Conservation (phyloP, 768 basidiomycete genomes). For the Tubosaeta brunneosetosa region DNA sequence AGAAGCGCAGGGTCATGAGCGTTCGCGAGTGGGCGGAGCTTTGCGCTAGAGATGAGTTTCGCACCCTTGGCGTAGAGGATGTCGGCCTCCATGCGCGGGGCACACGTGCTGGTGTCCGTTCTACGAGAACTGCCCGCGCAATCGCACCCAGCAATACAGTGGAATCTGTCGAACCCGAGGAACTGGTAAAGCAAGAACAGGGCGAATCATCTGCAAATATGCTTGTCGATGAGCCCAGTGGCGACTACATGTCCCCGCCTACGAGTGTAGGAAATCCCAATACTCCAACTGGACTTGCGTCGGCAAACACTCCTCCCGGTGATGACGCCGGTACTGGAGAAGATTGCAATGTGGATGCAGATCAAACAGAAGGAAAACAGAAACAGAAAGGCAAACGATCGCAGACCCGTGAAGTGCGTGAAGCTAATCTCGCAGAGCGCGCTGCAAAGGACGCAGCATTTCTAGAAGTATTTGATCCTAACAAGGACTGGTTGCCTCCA, state of each 20-base stretch:
- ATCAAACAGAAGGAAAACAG: slow-evolving; percentile 31
- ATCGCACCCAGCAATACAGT: slow-evolving; percentile 35
- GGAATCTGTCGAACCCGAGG: slow-evolving; percentile 44
- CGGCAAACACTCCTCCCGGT: neutral
- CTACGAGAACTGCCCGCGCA: slow-evolving; percentile 40
- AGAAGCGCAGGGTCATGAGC: slow-evolving; percentile 79
- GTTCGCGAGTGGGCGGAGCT: slow-evolving; percentile 86
- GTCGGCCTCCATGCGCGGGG: slow-evolving; percentile 50
- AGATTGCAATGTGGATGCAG: slow-evolving; percentile 12
- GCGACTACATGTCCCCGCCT: slow-evolving; percentile 27
- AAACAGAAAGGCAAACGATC: slow-evolving; percentile 42
- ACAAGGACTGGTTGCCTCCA: slow-evolving; percentile 73
- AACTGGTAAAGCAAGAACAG: slow-evolving; percentile 45
- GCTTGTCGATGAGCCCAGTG: slow-evolving; percentile 2
- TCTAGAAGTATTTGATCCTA: slow-evolving; percentile 66
- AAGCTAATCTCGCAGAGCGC: slow-evolving; percentile 47
- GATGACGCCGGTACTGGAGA: slow-evolving; percentile 15
- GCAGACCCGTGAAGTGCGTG: slow-evolving; percentile 38
- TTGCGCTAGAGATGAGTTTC: slow-evolving; percentile 64
- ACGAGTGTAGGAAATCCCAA: slow-evolving; percentile 20
- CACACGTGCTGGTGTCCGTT: slow-evolving; percentile 32
- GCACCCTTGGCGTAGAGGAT: slow-evolving; percentile 69
- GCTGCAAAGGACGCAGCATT: slow-evolving; percentile 48
- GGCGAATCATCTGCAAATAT: slow-evolving; percentile 9
- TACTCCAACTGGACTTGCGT: slow-evolving; percentile 15